These are phyloP conservation scores for Solanum etuberosum DNA, from an alignment of 257 asterid genomes.

Conservation along the genomic window DNA sequence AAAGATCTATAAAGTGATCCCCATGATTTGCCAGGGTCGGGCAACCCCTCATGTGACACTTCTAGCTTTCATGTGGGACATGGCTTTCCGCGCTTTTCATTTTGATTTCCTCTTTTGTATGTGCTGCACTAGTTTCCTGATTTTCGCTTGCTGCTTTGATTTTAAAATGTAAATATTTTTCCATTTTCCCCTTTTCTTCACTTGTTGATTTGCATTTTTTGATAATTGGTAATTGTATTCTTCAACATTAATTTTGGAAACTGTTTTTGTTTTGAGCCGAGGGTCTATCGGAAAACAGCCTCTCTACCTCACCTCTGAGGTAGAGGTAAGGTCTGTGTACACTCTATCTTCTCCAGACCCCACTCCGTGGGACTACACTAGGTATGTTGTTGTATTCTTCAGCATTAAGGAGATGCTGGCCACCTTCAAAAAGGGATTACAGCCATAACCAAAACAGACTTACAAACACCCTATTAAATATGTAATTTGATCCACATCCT, in stretches of 20 bases:
- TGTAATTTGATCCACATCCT: not conserved
- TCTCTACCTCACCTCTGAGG: not conserved
- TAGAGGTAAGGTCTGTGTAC: not conserved
- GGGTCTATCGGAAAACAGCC: not conserved
- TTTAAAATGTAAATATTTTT: not conserved
- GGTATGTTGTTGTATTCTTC: not conserved
- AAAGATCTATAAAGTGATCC: not conserved
- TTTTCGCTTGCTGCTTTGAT: not conserved
- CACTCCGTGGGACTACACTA: not conserved
- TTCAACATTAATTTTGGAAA: not conserved
- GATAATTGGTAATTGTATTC: not conserved
- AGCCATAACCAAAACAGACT: not conserved
- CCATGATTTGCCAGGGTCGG: not conserved
- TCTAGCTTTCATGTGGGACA: not conserved
- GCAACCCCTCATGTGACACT: not conserved
- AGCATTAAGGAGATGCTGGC: not conserved
- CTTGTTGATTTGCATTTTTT: not conserved
- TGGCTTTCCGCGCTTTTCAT: not conserved
- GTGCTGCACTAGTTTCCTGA: not conserved
- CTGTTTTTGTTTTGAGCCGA: not conserved
- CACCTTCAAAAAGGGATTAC: not conserved
- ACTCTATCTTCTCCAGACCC: not conserved
- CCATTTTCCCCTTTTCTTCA: not conserved
- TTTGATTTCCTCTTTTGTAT: not conserved
- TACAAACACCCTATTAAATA: not conserved